Evolutionary conservation across 768 basidiomycete genomes (phyloP).

Genomic region (Nevesoporus exiguus): DNA sequence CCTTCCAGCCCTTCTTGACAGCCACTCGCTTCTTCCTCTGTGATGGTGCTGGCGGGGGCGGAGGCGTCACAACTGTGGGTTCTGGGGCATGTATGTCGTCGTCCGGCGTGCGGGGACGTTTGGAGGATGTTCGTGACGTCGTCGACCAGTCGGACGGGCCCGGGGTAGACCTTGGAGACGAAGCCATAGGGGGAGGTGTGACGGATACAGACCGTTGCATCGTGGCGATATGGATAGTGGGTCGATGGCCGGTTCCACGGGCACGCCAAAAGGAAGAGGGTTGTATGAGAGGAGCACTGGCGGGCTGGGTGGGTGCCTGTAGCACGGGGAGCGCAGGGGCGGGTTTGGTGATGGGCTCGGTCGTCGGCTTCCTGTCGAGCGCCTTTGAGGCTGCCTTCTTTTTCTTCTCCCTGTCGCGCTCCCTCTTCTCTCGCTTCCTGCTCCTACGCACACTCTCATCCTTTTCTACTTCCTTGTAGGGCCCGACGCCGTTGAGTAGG

Average conservation of each 20-base stretch:
- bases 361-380: slow-evolving; percentile 32
- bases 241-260: slow-evolving; percentile 40
- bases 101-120: slow-evolving; percentile 71
- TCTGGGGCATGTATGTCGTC: slow-evolving; percentile 47
- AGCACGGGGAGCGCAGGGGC: slow-evolving; percentile 18
- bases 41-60: slow-evolving; percentile 26
- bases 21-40: slow-evolving; percentile 60
- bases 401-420: slow-evolving; percentile 51
- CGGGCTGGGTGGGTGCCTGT: slow-evolving; percentile 20
- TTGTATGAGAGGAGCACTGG: slow-evolving; percentile 30
- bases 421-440: slow-evolving; percentile 46
- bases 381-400: slow-evolving; percentile 35
- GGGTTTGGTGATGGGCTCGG: slow-evolving; percentile 14
- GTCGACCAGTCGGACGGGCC: slow-evolving; percentile 71
- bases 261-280: slow-evolving; percentile 62
- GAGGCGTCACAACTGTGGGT: slow-evolving; percentile 16
- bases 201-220: slow-evolving; percentile 70
- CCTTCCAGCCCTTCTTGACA: slow-evolving; percentile 84
- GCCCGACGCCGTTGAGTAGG: slow-evolving; percentile 69
- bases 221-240: slow-evolving; percentile 68
- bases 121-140: slow-evolving; percentile 76
- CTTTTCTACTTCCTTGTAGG: slow-evolving; percentile 60
- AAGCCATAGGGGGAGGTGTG: slow-evolving; percentile 65
- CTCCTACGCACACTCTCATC: slow-evolving; percentile 54
- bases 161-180: slow-evolving; percentile 70